Base-by-base conservation (phyloP, 1,284 basidiomycete species). In the Puccinia brachypodii region DNA sequence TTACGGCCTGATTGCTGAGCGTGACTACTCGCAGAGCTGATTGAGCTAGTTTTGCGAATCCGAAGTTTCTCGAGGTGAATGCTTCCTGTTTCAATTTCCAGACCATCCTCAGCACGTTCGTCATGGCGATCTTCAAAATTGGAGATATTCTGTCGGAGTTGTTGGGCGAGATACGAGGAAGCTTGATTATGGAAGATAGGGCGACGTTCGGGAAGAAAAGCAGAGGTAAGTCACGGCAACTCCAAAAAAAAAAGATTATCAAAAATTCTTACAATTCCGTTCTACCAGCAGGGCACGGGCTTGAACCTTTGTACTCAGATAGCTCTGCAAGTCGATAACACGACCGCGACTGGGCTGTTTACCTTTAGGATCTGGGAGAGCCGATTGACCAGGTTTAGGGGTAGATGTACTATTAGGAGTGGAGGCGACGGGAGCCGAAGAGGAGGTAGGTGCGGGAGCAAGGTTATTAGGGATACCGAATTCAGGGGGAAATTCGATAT, bases 401-500 rank as follows among this genome's bases (percentile, higher is more conserved):
- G 64, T 72, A 25, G 66, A 33, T 9, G 38, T 36, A 6, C 38
- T 58, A 6, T n/a, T n/a, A n/a, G 13, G 19, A 71, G 13, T 71
- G n/a, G n/a, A n/a, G n/a, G n/a, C n/a, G 22, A 42, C 25, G 36
- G 44, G 66, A 53, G 68, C 58, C 16, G 64, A 31, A 11, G 33
- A 28, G 14, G 64, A 58, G 28, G 31, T 31, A 22, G 73, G 56
- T n/a, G 53, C 47, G 8, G 44, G 77, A 38, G 36, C 50, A 38
- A 79, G 77, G 36, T 79, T 79, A 42, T 79, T 79, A 11, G 50
- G 77, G 25, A 81, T 64, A n/a, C 78, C 78, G 38, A 81, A 74
- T 60, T 81, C 78, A 44, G 78, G 78, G 8, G 78, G 78, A 25
- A 81, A 81, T 66, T 81, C 78, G 56, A 81, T 81, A 22, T 81